Evolutionary conservation across 495 filamentous ascomycete species (phyloP).

Genomic region (Lindgomyces ingoldianus): DNA sequence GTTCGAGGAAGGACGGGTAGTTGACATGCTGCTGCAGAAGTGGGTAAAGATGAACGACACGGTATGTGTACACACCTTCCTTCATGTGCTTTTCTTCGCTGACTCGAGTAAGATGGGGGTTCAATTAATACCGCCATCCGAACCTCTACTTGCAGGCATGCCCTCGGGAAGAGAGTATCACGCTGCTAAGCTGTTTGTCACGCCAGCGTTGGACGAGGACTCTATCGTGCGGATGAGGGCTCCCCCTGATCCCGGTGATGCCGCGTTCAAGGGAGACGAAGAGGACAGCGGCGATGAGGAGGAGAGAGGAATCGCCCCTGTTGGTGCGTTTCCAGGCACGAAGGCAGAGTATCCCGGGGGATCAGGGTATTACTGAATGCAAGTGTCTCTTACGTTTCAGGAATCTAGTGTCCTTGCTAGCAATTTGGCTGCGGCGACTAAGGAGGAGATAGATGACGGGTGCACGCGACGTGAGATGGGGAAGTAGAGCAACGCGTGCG

Average conservation of each 20-base stretch:
- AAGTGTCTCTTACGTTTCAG: not conserved
- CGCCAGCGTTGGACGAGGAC: conserved; percentile 42
- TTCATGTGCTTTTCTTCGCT: not conserved
- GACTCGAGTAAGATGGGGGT: conserved; percentile 67
- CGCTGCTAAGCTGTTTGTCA: conserved; percentile 42
- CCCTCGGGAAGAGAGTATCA: conserved; percentile 89
- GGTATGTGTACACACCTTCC: conserved; percentile 54
- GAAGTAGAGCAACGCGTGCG: no score
- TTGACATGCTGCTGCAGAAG: conserved; percentile 83
- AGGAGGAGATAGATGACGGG: no score
- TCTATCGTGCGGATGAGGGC: conserved; percentile 43
- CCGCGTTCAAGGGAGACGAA: conserved; percentile 38
- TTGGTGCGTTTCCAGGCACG: conserved; percentile 49
- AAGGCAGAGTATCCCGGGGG: conserved; percentile 42
- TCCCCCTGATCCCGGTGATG: conserved; percentile 43
- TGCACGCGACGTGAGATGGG: not conserved
- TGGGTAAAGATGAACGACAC: conserved; percentile 94
- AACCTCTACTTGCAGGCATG: conserved; percentile 69
- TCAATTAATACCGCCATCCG: conserved; percentile 70
- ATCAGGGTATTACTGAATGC: conserved; percentile 30
- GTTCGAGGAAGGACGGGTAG: conserved; percentile 79
- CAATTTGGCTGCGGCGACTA: no score
- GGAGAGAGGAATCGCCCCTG: conserved; percentile 46
- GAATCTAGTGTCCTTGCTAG: no score
- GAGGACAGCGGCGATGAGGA: conserved; percentile 44